Evolutionary conservation across 768 basidiomycete species (phyloP), one percentile per base, ranked within the genome.

Genomic region (Russula sp.): DNA sequence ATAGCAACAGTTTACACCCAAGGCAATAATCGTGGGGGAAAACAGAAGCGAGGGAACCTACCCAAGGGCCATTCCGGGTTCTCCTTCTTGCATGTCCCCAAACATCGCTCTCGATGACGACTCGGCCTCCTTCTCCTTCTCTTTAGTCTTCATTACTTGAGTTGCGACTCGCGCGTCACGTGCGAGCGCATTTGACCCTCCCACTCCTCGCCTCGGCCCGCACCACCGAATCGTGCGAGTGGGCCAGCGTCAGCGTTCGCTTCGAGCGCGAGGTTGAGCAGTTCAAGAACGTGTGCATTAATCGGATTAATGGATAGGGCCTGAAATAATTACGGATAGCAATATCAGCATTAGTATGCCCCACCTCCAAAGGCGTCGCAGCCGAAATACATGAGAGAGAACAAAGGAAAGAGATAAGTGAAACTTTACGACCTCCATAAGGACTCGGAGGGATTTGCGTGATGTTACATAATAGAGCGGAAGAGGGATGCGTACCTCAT

Each of bases 251-350:
- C 68, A 2, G 63, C 66, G 10, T 56, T 58, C 24, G 59, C 49
- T 44, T 93, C 90, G 22, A 94, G 81, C 3, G 92, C 91, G 60
- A 89, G 80, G 68, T 92, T 90, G 46, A 94, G 80, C 61, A 94
- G 77, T 69, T 93, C 92, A 50, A 92, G 80, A 34, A 90, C 80
- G 72, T 92, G 87, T 5, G 84, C 80, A 69, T 94, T 93, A 63
- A 91, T 87, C 10, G 90, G 91, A 70, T 92, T 89, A 66, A 93
- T 79, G 70, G 88, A 88, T 56, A 94, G 76, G 0, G 90, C 86
- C 68, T 69, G 34, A 88, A 68, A 18, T 28, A 2, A 59, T 50
- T 7, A 22, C 28, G 38, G 36, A 26, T 16, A 46, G 5, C 9
- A 26, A 62, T 42, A 44, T 30, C 42, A 18, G n/a, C 34, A 65